phyloP scores from a whole-genome alignment of 345 rosid genomes.

The Brassica carinata region DNA sequence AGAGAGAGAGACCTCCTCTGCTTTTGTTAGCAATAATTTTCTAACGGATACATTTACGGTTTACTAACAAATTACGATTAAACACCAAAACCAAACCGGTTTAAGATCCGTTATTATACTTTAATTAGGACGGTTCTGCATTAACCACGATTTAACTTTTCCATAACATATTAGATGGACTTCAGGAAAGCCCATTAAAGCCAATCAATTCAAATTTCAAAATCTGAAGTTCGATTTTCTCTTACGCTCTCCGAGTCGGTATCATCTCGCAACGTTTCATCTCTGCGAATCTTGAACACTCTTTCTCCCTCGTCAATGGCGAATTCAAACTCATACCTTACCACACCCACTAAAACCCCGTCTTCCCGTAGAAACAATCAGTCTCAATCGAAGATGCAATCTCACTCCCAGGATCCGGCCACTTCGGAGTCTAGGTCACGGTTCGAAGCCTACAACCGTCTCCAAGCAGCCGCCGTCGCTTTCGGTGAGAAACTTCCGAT shows the following conservation, averaged over 20 bases:
- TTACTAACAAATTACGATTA: too few species aligned
- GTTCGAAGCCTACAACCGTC: slow-evolving; percentile 91
- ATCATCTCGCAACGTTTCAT: neutral
- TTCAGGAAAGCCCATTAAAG: neutral
- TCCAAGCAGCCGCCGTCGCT: slow-evolving; percentile 96
- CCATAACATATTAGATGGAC: neutral
- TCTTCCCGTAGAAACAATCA: slow-evolving; percentile 45
- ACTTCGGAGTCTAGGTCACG: slow-evolving; percentile 52
- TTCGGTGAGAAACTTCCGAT: slow-evolving; percentile 97
- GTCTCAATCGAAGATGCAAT: slow-evolving; percentile 30
- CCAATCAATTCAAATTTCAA: slow-evolving; percentile 12
- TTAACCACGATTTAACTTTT: neutral
- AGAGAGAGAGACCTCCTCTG: too few species aligned
- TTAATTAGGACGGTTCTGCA: neutral
- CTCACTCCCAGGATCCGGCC: slow-evolving; percentile 34
- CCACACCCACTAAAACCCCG: slow-evolving; percentile 68
- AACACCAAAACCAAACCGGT: too few species aligned
- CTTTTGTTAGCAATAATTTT: neutral
- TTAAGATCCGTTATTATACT: neutral
- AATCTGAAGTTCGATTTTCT: neutral
- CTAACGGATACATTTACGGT: neutral
- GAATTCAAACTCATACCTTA: slow-evolving; percentile 47
- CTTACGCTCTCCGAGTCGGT: neutral
- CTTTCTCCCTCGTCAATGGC: slow-evolving; percentile 48
- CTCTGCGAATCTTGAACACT: slow-evolving; percentile 20